Evolutionary conservation across 352 stramenopile genomes (phyloP), one percentile per base, ranked within the genome.

Genomic region (Phytophthora sp.): DNA sequence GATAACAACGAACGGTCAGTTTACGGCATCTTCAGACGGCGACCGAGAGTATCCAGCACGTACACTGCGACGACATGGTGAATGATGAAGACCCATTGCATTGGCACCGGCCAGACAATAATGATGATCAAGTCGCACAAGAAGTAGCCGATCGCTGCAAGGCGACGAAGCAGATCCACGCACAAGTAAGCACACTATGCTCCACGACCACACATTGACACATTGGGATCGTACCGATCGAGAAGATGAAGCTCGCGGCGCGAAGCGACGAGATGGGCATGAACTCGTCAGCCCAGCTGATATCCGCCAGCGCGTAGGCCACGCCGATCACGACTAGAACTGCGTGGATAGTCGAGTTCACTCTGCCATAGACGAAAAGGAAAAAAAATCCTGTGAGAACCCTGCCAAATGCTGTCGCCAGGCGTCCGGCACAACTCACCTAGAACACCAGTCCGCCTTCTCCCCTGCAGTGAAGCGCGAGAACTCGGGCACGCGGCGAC

Each of bases 61-160:
- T 87, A 93, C 85, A 90, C 83, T 52, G 85, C 85, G 61, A 93
- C 83, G 56, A 87, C 77, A 69, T 93, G 85, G 71, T 93, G 85
- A 38, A 80, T 82, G 51, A 93, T 74, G 47, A 93, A 93, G 27
- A 93, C 85, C 65, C 57, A 81, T 58, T 91, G 83, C 79, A 93
- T 89, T 9, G 76, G 74, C 30, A 93, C 79, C 3, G 85, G 85
- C 85, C 85, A 93, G 20, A 86, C 46, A 21, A 93, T 79, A 46
- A 93, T 89, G 58, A 93, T 84, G 47, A 92, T 89, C 11, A 93
- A 64, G 74, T 93, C 85, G 59, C 81, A 92, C 13, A 86, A 39
- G 63, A 94, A 94, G 54, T 92, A 94, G 21, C 83, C 85, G 60
- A 92, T 91, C 6, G 85, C 85, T 92, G 64, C 18, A 15, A 50